Evolutionary conservation across 257 asterid genomes (phyloP).

Genomic region (Solanum okadae): DNA sequence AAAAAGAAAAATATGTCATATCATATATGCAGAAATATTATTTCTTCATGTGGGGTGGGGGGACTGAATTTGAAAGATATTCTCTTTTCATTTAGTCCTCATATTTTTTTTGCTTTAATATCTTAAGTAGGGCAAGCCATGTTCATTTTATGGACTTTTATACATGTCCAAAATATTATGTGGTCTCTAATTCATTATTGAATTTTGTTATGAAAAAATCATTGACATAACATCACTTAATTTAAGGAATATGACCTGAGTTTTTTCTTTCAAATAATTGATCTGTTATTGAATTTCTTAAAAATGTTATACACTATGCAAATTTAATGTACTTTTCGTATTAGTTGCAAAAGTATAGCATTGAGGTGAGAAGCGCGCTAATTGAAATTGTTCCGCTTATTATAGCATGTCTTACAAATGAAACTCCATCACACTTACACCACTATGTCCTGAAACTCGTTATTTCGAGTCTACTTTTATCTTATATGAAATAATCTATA

Average conservation of each 20-base stretch:
- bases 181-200: conserved; percentile 14
- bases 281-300: background rate
- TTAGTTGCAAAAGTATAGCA: background rate
- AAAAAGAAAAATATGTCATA: background rate
- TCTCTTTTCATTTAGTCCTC: background rate
- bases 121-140: background rate
- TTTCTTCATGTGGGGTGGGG: background rate
- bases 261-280: background rate
- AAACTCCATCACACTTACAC: background rate
- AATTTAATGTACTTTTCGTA: background rate
- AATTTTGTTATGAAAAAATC: conserved; percentile 1
- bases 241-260: background rate
- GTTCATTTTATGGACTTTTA: conserved; percentile 3
- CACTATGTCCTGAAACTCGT: background rate
- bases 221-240: conserved; percentile 23
- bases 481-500: too few relatives aligned
- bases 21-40: background rate
- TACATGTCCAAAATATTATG: conserved; percentile 19
- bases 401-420: background rate
- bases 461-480: background rate
- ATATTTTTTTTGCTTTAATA: background rate
- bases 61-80: background rate
- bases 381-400: background rate
- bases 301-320: background rate
- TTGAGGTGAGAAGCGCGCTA: background rate